Base-by-base conservation (phyloP, 495 filamentous ascomycete species). In the Amorphotheca resinae region DNA sequence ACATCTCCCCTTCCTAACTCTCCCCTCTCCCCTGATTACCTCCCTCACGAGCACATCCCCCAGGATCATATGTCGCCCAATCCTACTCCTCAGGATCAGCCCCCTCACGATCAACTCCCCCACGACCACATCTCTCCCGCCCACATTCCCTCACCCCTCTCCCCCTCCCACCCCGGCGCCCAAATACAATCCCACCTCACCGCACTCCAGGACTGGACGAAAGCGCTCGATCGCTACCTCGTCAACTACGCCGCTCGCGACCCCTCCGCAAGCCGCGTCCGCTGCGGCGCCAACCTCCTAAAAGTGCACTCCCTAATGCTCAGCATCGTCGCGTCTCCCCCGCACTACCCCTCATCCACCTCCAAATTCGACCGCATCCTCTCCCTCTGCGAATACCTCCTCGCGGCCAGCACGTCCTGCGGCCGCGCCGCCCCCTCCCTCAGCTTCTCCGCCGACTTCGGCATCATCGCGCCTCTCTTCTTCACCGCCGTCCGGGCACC, bases 401-500 rank as follows among this genome's bases (percentile, higher is more conserved):
- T 41, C 7, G n/a, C 11, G 6, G 11, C 46, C n/a, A 34, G 28
- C 5, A 20, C 34, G 3, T 5, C 5, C 3, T 4, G 14, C 21
- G 9, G 20, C 15, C 18, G n/a, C 18, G 14, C 17, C 4, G 21
- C 34, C 6, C 26, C 21, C 9, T 3, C n/a, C 9, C 18, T 42
- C 7, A 35, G 18, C 26, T 46, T 45, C 18, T 33, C 37, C 7
- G 14, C 36, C 4, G 42, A 50, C 23, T 26, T 45, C 12, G 48
- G 48, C 3, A n/a, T 50, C 1, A 47, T 51, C 7, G 20, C 32
- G 1, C 49, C 44, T 0, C 42, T 67, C 2, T 69, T 61, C 37
- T 44, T 59, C 15, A 54, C 59, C 1, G 64, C 58, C 5, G 52
- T 57, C 4, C 49, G 53, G 16, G 70, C 66, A 38, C 58, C 67